Evolutionary conservation across 2,329 filamentous ascomycete species (phyloP).

Genomic region (Chaetomiaceae sp.): DNA sequence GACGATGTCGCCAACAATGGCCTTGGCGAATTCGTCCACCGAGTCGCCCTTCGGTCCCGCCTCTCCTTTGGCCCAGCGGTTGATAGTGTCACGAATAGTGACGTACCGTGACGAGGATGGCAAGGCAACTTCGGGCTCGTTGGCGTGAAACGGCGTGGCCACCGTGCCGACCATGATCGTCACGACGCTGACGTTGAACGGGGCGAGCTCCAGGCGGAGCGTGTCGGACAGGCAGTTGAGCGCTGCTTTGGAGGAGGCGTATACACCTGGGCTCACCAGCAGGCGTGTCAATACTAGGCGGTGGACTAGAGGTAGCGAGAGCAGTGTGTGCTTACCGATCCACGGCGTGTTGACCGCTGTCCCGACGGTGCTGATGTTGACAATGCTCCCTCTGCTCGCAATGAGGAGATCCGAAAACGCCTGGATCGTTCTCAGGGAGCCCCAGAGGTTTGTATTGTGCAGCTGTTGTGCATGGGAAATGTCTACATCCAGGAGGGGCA

Average conservation of each 20-base stretch:
- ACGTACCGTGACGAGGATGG: not conserved
- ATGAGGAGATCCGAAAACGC: slow-evolving; percentile 33
- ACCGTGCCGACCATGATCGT: slow-evolving; percentile 21
- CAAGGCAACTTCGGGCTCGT: not conserved
- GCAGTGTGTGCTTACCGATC: slow-evolving; percentile 11
- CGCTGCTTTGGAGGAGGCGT: slow-evolving; percentile 21
- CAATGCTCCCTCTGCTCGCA: slow-evolving; percentile 27
- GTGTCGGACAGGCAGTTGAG: slow-evolving; percentile 14
- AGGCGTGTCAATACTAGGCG: no score
- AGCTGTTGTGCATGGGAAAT: slow-evolving; percentile 33
- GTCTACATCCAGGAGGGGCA: slow-evolving; percentile 36
- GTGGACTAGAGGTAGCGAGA: no score
- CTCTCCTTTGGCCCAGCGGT: slow-evolving; percentile 1
- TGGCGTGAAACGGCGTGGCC: not conserved
- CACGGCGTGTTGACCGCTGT: slow-evolving; percentile 17
- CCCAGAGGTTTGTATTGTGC: slow-evolving; percentile 42
- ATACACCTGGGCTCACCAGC: not conserved
- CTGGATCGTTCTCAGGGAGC: slow-evolving; percentile 34
- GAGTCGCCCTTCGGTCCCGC: not conserved
- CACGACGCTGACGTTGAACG: slow-evolving; percentile 22
- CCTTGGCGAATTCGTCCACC: not conserved
- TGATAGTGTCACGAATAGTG: not conserved
- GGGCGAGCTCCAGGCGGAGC: slow-evolving; percentile 21
- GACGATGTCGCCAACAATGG: not conserved
- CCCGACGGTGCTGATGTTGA: slow-evolving; percentile 23